Evolutionary conservation across 768 basidiomycete genomes (phyloP).

Genomic region (Multifurca ochricompacta): DNA sequence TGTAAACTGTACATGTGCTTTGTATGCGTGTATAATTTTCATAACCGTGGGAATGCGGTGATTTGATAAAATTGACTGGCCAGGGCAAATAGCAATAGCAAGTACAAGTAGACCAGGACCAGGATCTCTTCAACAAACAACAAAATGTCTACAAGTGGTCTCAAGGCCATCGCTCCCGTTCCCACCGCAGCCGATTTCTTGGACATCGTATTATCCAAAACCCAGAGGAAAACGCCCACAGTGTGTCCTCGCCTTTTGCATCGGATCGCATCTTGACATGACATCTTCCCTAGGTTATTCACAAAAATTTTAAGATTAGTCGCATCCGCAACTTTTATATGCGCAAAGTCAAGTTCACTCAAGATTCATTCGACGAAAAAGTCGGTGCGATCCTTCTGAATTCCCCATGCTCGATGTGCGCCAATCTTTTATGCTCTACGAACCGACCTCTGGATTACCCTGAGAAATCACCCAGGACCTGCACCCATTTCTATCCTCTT

Average conservation of each 20-base stretch:
- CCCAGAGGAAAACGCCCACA: slow-evolving; percentile 96
- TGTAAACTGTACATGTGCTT: background rate
- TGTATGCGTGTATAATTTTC: background rate
- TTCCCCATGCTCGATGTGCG: slow-evolving; percentile 96
- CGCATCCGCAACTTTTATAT: slow-evolving; percentile 97
- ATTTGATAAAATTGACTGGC: no score
- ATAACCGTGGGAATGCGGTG: slow-evolving; percentile 8
- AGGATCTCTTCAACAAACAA: no score
- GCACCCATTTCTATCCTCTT: slow-evolving; percentile 90
- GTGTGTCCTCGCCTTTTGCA: slow-evolving; percentile 34
- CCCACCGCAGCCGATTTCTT: slow-evolving; percentile 92
- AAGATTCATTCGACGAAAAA: slow-evolving; percentile 95
- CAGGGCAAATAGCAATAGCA: no score
- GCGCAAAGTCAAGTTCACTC: slow-evolving; percentile 99
- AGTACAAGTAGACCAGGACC: no score
- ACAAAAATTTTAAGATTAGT: slow-evolving; percentile 99
- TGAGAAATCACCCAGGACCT: slow-evolving; percentile 51
- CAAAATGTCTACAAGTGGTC: slow-evolving; percentile 71
- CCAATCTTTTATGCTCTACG: slow-evolving; percentile 21
- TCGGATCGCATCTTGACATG: background rate
- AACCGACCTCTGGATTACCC: background rate
- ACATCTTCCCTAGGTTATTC: slow-evolving; percentile 62
- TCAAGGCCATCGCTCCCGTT: slow-evolving; percentile 98
- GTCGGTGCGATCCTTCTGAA: slow-evolving; percentile 88
- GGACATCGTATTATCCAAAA: slow-evolving; percentile 89